These are phyloP conservation scores for Coemansia sp. DNA, from an alignment of 192 early-diverging fungal species.

Conservation along the genomic window DNA sequence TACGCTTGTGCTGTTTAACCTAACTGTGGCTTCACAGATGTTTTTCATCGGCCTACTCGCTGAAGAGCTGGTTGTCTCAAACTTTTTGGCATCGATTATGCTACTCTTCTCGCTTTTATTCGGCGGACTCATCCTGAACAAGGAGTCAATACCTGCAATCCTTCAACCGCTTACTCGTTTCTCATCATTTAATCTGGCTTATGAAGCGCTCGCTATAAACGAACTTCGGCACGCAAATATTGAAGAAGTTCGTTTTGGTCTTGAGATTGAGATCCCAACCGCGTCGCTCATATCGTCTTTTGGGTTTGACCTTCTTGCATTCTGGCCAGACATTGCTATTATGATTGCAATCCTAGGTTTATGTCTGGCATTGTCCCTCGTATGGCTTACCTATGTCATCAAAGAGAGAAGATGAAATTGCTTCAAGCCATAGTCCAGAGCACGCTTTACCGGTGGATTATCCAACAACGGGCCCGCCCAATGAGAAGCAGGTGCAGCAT, in stretches of 20 bases:
- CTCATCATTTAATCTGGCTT: slow-evolving; percentile 89
- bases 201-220: slow-evolving; percentile 89
- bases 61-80: slow-evolving; percentile 72
- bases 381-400: slow-evolving; percentile 79
- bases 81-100: slow-evolving; percentile 75
- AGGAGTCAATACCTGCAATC: slow-evolving; percentile 74
- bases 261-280: slow-evolving; percentile 86
- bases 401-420: slow-evolving; percentile 72
- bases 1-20: slow-evolving; percentile 80
- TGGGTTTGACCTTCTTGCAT: slow-evolving; percentile 81
- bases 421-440: background rate
- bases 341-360: slow-evolving; percentile 61
- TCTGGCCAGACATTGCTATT: slow-evolving; percentile 76
- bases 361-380: slow-evolving; percentile 71
- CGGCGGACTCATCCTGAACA: slow-evolving; percentile 88
- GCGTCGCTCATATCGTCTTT: slow-evolving; percentile 85
- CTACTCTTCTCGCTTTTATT: slow-evolving; percentile 92
- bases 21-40: slow-evolving; percentile 75
- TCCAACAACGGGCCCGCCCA: too few species aligned
- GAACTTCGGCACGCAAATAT: slow-evolving; percentile 82
- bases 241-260: slow-evolving; percentile 76
- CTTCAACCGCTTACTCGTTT: slow-evolving; percentile 60
- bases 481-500: too few species aligned
- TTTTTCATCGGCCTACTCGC: slow-evolving; percentile 76
- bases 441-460: background rate